Conservation (phyloP, 371 early-diverging fungal species). For the Amoeboaphelidium occidentale region DNA sequence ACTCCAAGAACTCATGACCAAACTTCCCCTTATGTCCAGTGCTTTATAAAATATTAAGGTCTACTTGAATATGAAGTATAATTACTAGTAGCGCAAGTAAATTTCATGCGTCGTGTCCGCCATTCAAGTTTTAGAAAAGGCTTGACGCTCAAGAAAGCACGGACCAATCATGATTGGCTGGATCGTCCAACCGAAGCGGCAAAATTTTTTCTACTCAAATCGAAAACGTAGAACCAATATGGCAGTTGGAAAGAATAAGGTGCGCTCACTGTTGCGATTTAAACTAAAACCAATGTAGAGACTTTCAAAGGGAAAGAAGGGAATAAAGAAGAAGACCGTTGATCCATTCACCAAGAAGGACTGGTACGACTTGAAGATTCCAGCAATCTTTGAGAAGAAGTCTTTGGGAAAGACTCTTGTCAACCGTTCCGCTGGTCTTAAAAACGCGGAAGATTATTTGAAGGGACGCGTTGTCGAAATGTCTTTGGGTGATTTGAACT, state of each 20-base stretch:
- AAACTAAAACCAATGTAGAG: slow-evolving; percentile 14
- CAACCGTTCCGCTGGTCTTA: slow-evolving; percentile 97
- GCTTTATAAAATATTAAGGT: slow-evolving; percentile 13
- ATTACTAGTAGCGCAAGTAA: slow-evolving; percentile 66
- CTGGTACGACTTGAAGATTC: slow-evolving; percentile 98
- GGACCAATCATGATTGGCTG: too few species aligned
- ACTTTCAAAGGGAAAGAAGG: slow-evolving; percentile 88
- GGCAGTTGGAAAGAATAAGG: slow-evolving; percentile 3
- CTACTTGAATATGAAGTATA: background rate
- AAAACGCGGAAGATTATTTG: slow-evolving; percentile 86
- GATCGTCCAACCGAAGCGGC: too few species aligned
- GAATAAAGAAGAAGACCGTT: slow-evolving; percentile 84
- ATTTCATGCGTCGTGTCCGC: too few species aligned
- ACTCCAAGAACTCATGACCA: slow-evolving; percentile 95
- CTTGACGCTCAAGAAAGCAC: too few species aligned
- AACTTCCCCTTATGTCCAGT: slow-evolving; percentile 79
- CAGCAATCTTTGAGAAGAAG: slow-evolving; percentile 77
- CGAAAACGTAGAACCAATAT: background rate
- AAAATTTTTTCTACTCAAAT: background rate
- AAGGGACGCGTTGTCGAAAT: slow-evolving; percentile 95
- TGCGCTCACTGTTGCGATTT: background rate
- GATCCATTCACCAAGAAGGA: slow-evolving; percentile 97
- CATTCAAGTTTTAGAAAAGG: too few species aligned
- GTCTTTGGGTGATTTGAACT: slow-evolving; percentile 94
- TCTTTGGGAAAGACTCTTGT: slow-evolving; percentile 96